These are phyloP conservation scores for Mariannaea elegans DNA, from an alignment of 2,329 filamentous ascomycete species.

Conservation along the genomic window DNA sequence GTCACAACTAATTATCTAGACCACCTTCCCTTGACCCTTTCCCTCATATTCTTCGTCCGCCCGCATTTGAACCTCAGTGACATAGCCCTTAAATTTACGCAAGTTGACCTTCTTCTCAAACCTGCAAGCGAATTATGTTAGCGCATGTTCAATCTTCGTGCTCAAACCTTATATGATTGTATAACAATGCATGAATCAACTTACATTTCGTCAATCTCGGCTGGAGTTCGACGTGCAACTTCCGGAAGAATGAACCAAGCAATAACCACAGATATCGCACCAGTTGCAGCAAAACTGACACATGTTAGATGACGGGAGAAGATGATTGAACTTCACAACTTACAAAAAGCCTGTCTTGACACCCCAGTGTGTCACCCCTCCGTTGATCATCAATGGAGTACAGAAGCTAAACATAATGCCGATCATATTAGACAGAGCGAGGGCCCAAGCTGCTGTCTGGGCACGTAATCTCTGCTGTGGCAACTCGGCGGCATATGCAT, in stretches of 20 bases:
- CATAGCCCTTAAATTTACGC: constrained; percentile 20
- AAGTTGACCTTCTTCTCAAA: constrained; percentile 24
- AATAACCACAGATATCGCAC: constrained; percentile 42
- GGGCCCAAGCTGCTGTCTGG: constrained; percentile 20
- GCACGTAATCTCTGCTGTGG: constrained; percentile 23
- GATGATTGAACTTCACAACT: constrained; percentile 31
- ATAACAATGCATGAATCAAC: no score
- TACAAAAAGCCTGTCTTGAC: constrained; percentile 56
- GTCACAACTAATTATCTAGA: no score
- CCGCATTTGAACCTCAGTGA: constrained; percentile 25
- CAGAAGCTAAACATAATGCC: constrained; percentile 56
- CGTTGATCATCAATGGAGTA: constrained; percentile 56
- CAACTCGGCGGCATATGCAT: constrained; percentile 24
- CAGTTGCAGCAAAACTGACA: constrained; percentile 46
- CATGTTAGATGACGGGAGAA: not conserved
- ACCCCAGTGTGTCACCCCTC: constrained; percentile 47
- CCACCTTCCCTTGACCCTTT: not conserved
- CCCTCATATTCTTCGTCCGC: constrained; percentile 17
- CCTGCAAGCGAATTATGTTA: not conserved
- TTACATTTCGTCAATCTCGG: constrained; percentile 50
- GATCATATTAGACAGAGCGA: constrained; percentile 51
- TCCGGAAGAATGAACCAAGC: constrained; percentile 51
- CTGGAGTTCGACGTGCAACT: constrained; percentile 45
- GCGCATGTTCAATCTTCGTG: not conserved
- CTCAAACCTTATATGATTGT: no score